Evolutionary conservation across 768 basidiomycete genomes (phyloP), one percentile per base, ranked within the genome.

Genomic region (Leccinum subgranulosum): DNA sequence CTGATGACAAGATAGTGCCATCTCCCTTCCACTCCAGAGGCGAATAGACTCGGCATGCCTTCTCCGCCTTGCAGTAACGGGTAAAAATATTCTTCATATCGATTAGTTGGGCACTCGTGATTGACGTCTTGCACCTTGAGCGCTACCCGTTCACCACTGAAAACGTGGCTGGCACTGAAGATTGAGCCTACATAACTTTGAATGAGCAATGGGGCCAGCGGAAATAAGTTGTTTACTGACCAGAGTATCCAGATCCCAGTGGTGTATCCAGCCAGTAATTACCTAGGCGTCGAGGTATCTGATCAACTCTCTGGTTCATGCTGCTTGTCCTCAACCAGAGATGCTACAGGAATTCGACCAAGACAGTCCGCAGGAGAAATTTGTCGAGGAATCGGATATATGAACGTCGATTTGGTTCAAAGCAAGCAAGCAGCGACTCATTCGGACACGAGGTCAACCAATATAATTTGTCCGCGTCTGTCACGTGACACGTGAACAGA

Each of bases 1-100:
- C 86, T 86, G 64, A 92, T 89, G n/a, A 82, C 89, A 43, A 92
- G 83, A 70, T 80, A 87, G 65, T 86, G 82, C 85, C 85, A 87
- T 57, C 74, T 72, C 6, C 80, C 83, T 53, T 81, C 73, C 2
- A 81, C 76, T 8, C 84, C 84, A 27, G 82, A 73, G 3, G 81
- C 86, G 73, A 81, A 89, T n/a, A 92, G 75, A 15, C 75, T 83
- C 0, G 89, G 89, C 80, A 92, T 87, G 6, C 89, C 89, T 46
- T 78, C 76, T 23, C 81, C 88, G 17, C 89, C 89, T 72, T 87
- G 87, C 12, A 92, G 71, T 7, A 79, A 63, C 19, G 88, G 88
- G 65, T 90, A 92, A 54, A 91, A 76, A 57, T 74, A 60, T 17
- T 86, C 82, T 66, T 92, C 89, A 54, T 86, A 89, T 29, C 73